A percentile compares a stretch with the other conserved stretches of the same genome.
Conservation (phyloP, 352 stramenopile genomes). For the Phytopythium kandeliae region DNA sequence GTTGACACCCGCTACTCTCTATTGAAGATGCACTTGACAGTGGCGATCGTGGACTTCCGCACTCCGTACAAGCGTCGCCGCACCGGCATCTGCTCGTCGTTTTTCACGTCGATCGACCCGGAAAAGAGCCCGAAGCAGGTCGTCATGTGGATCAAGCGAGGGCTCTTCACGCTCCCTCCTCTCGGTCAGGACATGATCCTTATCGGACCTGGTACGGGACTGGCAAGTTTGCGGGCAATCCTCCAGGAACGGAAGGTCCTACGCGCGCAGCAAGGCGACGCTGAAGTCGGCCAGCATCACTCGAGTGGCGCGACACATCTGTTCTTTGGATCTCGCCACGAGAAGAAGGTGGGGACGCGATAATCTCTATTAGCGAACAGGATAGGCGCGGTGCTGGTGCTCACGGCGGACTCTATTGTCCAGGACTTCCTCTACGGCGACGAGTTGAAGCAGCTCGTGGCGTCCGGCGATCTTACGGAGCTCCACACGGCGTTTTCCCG, state of each 20-base stretch:
- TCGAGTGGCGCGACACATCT: conserved; percentile 34
- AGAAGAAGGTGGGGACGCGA: conserved; percentile 46
- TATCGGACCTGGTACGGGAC: conserved; percentile 87
- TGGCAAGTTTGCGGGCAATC: conserved; percentile 89
- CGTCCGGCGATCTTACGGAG: conserved; percentile 44
- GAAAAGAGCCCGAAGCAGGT: conserved; percentile 32
- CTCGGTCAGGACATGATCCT: conserved; percentile 68
- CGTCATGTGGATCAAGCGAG: conserved; percentile 84
- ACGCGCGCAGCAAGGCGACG: conserved; percentile 10
- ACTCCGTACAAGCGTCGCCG: conserved; percentile 88
- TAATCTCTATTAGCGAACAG: too few species aligned
- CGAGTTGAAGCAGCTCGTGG: conserved; percentile 55
- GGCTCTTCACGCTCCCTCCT: conserved; percentile 59
- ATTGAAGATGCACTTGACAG: conserved; percentile 65
- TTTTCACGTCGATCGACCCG: conserved; percentile 54
- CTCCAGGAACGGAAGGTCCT: conserved; percentile 74
- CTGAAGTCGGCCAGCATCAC: background rate
- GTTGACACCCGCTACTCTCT: background rate
- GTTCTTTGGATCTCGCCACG: conserved; percentile 88
- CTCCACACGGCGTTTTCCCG: conserved; percentile 90
- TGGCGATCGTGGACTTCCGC: conserved; percentile 88
- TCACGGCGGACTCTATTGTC: conserved; percentile 1
- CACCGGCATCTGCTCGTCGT: conserved; percentile 80
- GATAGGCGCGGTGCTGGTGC: too few species aligned
- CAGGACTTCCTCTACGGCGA: conserved; percentile 88